A percentile compares a stretch with the other conserved stretches of the same genome.
phyloP scores from a whole-genome alignment of 2,329 filamentous ascomycete species.

The Arachnomyces sp. region DNA sequence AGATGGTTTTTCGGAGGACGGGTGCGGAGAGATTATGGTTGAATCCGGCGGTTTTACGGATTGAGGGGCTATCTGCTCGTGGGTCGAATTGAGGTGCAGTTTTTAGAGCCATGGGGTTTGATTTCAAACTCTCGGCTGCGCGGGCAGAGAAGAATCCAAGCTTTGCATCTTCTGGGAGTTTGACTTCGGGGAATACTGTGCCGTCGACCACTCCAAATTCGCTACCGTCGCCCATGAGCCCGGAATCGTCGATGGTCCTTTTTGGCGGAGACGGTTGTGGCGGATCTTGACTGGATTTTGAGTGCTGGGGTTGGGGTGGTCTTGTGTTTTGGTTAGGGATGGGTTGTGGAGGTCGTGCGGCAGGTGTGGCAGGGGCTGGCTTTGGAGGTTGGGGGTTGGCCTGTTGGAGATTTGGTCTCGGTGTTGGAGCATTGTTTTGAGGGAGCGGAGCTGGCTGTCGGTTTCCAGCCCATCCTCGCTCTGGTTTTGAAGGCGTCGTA shows the following conservation, averaged over 20 bases:
- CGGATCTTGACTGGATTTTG: constrained; percentile 13
- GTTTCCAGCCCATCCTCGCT: constrained; percentile 15
- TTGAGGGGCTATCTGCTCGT: constrained; percentile 69
- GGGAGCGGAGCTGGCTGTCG: constrained; percentile 15
- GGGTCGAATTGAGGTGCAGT: constrained; percentile 58
- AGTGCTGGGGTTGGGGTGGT: constrained; percentile 13
- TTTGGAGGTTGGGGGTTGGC: constrained; percentile 3
- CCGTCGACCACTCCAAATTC: too few relatives aligned
- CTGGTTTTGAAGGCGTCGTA: constrained; percentile 31
- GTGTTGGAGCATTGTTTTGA: constrained; percentile 9
- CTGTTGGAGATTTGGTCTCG: constrained; percentile 5
- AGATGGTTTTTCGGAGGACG: constrained; percentile 41
- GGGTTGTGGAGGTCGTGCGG: constrained; percentile 12
- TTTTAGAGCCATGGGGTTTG: constrained; percentile 37
- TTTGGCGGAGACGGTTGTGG: constrained; percentile 16
- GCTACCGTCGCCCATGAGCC: too few relatives aligned
- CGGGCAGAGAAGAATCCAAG: constrained; percentile 64
- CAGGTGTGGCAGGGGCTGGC: constrained; percentile 1
- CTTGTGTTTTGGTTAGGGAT: constrained; percentile 8
- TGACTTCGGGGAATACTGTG: constrained; percentile 18
- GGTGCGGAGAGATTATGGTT: constrained; percentile 73
- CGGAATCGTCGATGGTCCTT: constrained; percentile 5
- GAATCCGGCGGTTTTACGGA: constrained; percentile 79
- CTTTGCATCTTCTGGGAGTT: constrained; percentile 27
- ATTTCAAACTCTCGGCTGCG: constrained; percentile 51